Evolutionary conservation across 2,329 filamentous ascomycete species (phyloP).

Genomic region (Phaeoacremonium minimum): DNA sequence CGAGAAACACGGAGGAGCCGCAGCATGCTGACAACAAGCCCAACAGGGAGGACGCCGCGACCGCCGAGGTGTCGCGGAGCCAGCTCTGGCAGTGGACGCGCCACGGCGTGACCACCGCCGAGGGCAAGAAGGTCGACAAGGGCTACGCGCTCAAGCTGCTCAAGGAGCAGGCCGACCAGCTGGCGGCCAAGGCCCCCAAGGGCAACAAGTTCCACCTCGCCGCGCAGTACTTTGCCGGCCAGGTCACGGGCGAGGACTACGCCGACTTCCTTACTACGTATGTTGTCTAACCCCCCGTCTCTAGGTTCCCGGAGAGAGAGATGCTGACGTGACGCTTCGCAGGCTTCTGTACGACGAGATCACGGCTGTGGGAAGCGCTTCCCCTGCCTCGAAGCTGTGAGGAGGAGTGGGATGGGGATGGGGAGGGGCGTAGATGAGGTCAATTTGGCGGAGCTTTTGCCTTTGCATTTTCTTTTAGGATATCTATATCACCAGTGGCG

Average conservation of each 20-base stretch:
- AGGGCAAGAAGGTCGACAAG: constrained; percentile 93
- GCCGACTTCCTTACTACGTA: constrained; percentile 89
- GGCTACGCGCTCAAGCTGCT: constrained; percentile 82
- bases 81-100: constrained; percentile 97
- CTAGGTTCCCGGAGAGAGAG: constrained; percentile 5
- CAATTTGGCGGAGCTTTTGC: too few relatives aligned
- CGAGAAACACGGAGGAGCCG: constrained; percentile 6
- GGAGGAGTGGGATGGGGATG: neutral
- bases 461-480: constrained; percentile 1
- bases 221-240: constrained; percentile 84
- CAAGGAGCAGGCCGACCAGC: constrained; percentile 75
- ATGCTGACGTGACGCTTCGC: constrained; percentile 6
- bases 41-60: constrained; percentile 82
- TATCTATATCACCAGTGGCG: too few relatives aligned
- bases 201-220: constrained; percentile 91
- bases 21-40: too few relatives aligned
- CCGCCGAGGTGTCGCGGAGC: constrained; percentile 88
- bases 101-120: constrained; percentile 68
- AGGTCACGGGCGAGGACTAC: constrained; percentile 96
- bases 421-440: constrained; percentile 2
- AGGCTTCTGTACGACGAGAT: constrained; percentile 87
- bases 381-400: constrained; percentile 61
- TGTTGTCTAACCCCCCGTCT: constrained; percentile 27
- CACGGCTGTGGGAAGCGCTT: constrained; percentile 63
- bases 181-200: constrained; percentile 70